Base-by-base conservation (phyloP, 768 basidiomycete genomes). In the Xerocomellus intermedius region DNA sequence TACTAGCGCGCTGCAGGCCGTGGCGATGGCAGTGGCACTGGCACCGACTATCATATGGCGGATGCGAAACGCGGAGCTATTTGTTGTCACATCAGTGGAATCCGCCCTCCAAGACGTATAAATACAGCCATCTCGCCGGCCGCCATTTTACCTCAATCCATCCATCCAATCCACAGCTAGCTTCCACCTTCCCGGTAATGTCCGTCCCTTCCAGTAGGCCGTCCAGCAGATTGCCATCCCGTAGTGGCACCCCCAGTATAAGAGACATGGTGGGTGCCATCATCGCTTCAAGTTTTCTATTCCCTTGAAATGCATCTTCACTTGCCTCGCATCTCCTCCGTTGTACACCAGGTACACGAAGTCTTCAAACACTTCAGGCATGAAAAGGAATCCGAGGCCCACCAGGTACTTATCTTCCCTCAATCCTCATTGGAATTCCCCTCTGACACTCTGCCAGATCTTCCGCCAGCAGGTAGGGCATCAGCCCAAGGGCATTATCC, bases 381-480 rank as follows among this genome's bases (percentile, higher is more conserved):
- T 50, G 93, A 94, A 68, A 82, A 85, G 57, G 88, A 94, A 50
- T 94, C 92, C 1, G 91, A 94, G 72, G 92, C 92, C 9, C 93
- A 95, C 70, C 84, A 85, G 77, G 91, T 88, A 21, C 32, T 12
- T 19, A 63, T 50, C 55, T 58, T 32, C 24, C 4, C 32, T 2
- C 42, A 3, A 1, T 28, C 35, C 42, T 35, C 13, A 50, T 56
- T 46, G 17, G 3, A 30, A 8, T 14, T 5, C 19, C 8, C 55
- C 35, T 59, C 50, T 38, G 56, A 42, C 44, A 44, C 54, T 52
- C 46, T 24, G 14, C 32, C 62, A 93, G 89, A 89, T 93, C 59
- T 92, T 84, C 72, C 85, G 90, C 66, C 75, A 85, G 64, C 77
- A 81, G 43, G 83, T 79, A 26, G 87, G 89, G 30, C 89, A 92